Percentiles rank a stretch among this genome's conserved stretches.
Evolutionary conservation across 169 alveolate species (phyloP).

Genomic region (Cystoisospora suis): DNA sequence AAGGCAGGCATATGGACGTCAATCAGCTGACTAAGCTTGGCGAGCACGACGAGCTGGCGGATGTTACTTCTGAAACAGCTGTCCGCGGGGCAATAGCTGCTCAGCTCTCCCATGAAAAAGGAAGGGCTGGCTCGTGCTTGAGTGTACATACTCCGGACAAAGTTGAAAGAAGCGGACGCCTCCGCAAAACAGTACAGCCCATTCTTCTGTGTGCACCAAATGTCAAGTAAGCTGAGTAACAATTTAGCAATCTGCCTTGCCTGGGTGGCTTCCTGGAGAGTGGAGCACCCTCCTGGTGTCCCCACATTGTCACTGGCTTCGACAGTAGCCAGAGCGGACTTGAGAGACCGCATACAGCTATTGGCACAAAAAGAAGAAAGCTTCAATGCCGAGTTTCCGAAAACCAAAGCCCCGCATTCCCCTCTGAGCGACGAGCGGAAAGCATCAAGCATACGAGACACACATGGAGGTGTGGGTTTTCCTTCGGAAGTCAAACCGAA

Average conservation of each 20-base stretch:
- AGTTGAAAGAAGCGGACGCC: slow-evolving; percentile 30
- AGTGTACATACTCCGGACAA: slow-evolving; percentile 39
- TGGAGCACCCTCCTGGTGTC: not conserved
- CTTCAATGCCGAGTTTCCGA: slow-evolving; percentile 47
- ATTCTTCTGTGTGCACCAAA: slow-evolving; percentile 28
- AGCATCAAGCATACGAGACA: not conserved
- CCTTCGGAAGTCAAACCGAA: not conserved
- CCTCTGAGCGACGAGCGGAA: slow-evolving; percentile 33
- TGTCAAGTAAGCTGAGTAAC: slow-evolving; percentile 23
- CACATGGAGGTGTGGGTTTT: not conserved
- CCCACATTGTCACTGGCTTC: not conserved
- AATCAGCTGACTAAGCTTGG: slow-evolving; percentile 35
- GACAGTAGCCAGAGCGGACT: not conserved
- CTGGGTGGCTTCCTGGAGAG: not conserved
- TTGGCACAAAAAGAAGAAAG: slow-evolving; percentile 52
- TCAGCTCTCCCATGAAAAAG: not conserved
- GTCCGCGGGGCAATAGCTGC: slow-evolving; percentile 37
- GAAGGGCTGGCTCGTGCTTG: not conserved
- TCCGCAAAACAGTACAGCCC: slow-evolving; percentile 56
- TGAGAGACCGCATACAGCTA: slow-evolving; percentile 7
- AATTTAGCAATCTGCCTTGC: slow-evolving; percentile 16
- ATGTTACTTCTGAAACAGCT: slow-evolving; percentile 53
- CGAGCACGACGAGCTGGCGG: slow-evolving; percentile 34
- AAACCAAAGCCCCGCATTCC: slow-evolving; percentile 64
- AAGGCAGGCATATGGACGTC: slow-evolving; percentile 47